A percentile compares a stretch with the other conserved stretches of the same genome.
phyloP scores from a whole-genome alignment of 768 basidiomycete species.

The Fibroporia radiculosa region DNA sequence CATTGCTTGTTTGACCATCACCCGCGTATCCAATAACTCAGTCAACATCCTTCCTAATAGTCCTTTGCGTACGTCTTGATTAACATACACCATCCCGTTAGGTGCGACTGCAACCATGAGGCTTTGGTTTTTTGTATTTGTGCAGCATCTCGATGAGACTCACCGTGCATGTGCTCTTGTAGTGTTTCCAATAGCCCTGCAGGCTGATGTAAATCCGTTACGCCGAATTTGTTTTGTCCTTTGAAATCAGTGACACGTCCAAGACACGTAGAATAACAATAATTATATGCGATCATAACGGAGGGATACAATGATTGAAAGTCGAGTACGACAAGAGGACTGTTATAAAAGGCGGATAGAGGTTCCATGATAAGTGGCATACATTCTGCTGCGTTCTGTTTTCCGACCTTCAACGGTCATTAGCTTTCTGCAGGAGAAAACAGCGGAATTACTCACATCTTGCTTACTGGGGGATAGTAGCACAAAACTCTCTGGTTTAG shows the following conservation, averaged over 20 bases:
- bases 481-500: slow-evolving; percentile 91
- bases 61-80: slow-evolving; percentile 74
- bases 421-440: neutral
- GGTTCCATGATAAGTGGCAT: slow-evolving; percentile 96
- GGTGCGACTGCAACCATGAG: slow-evolving; percentile 61
- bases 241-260: slow-evolving; percentile 85
- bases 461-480: slow-evolving; percentile 82
- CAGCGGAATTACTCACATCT: slow-evolving; percentile 47
- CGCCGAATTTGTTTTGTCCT: slow-evolving; percentile 83
- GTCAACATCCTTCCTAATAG: slow-evolving; percentile 85
- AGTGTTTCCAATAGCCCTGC: slow-evolving; percentile 62
- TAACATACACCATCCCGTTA: slow-evolving; percentile 93
- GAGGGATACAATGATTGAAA: slow-evolving; percentile 97
- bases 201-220: slow-evolving; percentile 61
- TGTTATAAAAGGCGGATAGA: slow-evolving; percentile 84
- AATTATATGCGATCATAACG: slow-evolving; percentile 98
- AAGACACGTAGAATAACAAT: slow-evolving; percentile 93
- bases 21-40: slow-evolving; percentile 88
- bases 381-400: slow-evolving; percentile 94
- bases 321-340: slow-evolving; percentile 89
- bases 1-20: slow-evolving; percentile 98
- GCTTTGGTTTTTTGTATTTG: neutral
- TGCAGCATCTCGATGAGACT: slow-evolving; percentile 13
- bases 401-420: slow-evolving; percentile 62
- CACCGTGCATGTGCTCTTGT: slow-evolving; percentile 71